These are phyloP conservation scores for Amanita muscaria DNA, from an alignment of 768 basidiomycete species.

Conservation along the genomic window DNA sequence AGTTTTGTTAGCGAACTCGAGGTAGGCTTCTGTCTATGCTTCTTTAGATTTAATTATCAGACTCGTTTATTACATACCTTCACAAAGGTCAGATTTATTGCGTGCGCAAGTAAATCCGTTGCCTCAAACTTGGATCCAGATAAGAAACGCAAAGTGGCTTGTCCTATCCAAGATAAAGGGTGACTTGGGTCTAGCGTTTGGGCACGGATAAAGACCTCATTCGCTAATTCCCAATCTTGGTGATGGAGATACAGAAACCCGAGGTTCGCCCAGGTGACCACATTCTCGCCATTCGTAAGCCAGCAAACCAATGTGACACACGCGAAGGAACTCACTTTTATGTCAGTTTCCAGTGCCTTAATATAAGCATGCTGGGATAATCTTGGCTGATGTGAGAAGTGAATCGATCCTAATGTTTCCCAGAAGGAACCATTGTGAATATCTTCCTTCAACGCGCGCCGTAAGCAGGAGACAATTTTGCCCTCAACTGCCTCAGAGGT, in stretches of 20 bases:
- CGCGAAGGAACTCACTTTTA: constrained; percentile 52
- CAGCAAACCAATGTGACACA: not conserved
- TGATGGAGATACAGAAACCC: constrained; percentile 82
- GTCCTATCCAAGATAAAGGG: constrained; percentile 84
- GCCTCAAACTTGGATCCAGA: constrained; percentile 57
- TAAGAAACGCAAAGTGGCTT: constrained; percentile 58
- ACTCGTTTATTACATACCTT: not conserved
- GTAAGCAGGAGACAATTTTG: constrained; percentile 45
- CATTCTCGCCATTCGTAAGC: constrained; percentile 40
- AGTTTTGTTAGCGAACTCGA: constrained; percentile 58
- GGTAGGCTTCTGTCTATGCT: constrained; percentile 70
- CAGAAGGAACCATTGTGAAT: constrained; percentile 69
- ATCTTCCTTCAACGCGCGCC: constrained; percentile 66
- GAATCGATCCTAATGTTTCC: constrained; percentile 71
- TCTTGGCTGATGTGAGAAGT: constrained; percentile 58
- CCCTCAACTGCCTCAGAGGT: constrained; percentile 26
- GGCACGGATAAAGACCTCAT: constrained; percentile 77
- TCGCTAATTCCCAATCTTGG: constrained; percentile 73
- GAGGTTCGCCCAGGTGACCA: constrained; percentile 75
- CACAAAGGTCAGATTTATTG: constrained; percentile 42
- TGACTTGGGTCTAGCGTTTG: constrained; percentile 91
- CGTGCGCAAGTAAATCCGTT: constrained; percentile 63
- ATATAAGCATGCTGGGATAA: constrained; percentile 89
- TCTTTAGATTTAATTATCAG: not conserved
- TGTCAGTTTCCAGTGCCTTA: constrained; percentile 76